Base-by-base conservation (phyloP, 225 moss, liverwort and hornwort species). In the Sphagnum tenellum region DNA sequence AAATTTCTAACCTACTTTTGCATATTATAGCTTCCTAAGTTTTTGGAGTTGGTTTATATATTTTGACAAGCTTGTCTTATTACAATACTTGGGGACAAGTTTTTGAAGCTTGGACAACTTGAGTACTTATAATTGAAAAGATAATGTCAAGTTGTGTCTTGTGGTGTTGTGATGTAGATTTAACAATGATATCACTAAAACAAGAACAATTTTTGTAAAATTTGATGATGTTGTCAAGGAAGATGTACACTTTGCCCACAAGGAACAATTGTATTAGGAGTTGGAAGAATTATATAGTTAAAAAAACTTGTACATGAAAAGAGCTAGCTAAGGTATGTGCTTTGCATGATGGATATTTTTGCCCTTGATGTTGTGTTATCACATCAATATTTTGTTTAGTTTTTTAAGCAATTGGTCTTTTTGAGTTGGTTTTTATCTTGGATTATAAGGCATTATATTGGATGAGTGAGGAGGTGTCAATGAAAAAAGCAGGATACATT, bases 191-290 rank as follows among this genome's bases (percentile, higher is more conserved):
- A 89, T 98, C 53, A 82, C 84, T 52, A 82, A 73, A 54, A 79
- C 76, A 29, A 85, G 81, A 72, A 76, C 86, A 9, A 90, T 98
- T 12, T 80, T 98, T 63, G 88, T 92, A 57, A 88, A 98, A 75
- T 98, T 92, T 49, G 96, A 98, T 72, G 90, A 93, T 64, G 71
- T 83, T 71, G 75, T 89, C 46, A 81, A 84, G 73, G 93, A 82
- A 67, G 92, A 90, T 85, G 94, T 94, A 69, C 70, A 56, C 65
- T 3, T n/a, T n/a, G n/a, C n/a, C n/a, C 5, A 55, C 8, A 7
- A 7, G 55, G 8, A 10, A 7, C 8, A 7, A 10, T 7, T 55
- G 10, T 10, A 8, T 55, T 8, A 55, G 55, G 8, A 8, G 8
- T 55, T 8, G 8, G 8, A 10, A 55, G 8, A 7, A 10, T 55